Evolutionary conservation across 345 rosid genomes (phyloP).

Genomic region (Bruguiera sexangula): DNA sequence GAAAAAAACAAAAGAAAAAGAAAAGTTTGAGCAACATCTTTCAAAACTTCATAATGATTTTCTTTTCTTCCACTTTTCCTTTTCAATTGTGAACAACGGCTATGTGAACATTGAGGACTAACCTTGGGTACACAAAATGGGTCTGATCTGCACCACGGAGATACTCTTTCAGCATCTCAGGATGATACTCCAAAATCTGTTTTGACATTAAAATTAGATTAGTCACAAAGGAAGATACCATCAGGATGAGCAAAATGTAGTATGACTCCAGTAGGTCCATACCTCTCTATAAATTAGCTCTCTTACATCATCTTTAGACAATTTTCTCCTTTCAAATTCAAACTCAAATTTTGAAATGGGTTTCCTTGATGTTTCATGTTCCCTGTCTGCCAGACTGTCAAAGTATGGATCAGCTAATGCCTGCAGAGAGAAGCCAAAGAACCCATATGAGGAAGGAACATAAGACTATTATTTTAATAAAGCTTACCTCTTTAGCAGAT

Average conservation of each 20-base stretch:
- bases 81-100: not conserved
- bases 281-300: constrained; percentile 98
- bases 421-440: constrained; percentile 33
- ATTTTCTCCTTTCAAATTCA: constrained; percentile 82
- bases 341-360: constrained; percentile 88
- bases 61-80: no score
- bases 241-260: constrained; percentile 11
- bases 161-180: constrained; percentile 36
- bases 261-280: constrained; percentile 5
- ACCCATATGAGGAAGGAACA: constrained; percentile 4
- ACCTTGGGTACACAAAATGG: constrained; percentile 95
- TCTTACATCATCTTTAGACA: constrained; percentile 76
- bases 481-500: constrained; percentile 79
- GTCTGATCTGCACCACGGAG: constrained; percentile 60
- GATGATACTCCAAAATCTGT: constrained; percentile 81
- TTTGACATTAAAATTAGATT: constrained; percentile 19
- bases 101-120: constrained; percentile 13
- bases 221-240: constrained; percentile 10
- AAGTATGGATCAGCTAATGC: constrained; percentile 94
- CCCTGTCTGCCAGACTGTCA: constrained; percentile 63
- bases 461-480: constrained; percentile 9
- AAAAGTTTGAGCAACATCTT: no score
- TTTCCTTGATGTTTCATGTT: constrained; percentile 66
- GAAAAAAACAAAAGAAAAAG: no score
- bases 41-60: not conserved